Evolutionary conservation across 2,329 filamentous ascomycete species (phyloP).

Genomic region (Bipolaris victoriae): DNA sequence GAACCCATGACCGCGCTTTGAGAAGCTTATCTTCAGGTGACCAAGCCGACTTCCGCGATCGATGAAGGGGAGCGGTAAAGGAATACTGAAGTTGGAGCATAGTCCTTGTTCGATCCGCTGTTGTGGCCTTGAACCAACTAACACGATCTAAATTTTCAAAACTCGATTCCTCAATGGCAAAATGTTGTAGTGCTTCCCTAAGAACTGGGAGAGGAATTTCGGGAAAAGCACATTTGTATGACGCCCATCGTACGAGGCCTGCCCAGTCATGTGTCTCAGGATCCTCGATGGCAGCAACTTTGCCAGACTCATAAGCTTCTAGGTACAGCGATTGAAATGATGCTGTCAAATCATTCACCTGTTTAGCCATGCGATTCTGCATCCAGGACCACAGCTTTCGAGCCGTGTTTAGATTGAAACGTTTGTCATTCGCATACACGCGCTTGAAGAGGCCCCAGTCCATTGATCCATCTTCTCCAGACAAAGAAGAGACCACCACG

Average conservation of each 20-base stretch:
- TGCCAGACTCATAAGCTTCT: conserved; percentile 67
- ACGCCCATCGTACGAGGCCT: conserved; percentile 69
- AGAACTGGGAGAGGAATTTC: conserved; percentile 33
- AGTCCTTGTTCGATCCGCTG: conserved; percentile 32
- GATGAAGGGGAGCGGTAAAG: conserved; percentile 36
- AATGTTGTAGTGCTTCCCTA: conserved; percentile 29
- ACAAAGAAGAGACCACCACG: conserved; percentile 41
- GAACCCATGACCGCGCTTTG: conserved; percentile 54
- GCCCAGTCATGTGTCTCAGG: conserved; percentile 72
- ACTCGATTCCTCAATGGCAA: conserved; percentile 36
- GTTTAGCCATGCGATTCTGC: conserved; percentile 43
- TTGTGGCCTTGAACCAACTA: conserved; percentile 35
- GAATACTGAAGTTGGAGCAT: conserved; percentile 33
- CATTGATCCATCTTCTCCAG: conserved; percentile 43
- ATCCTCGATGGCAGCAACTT: conserved; percentile 66
- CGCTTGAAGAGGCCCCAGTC: conserved; percentile 54
- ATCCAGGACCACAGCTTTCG: conserved; percentile 50
- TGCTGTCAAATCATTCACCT: conserved; percentile 63
- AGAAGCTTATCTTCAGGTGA: conserved; percentile 19
- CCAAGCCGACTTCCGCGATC: neutral
- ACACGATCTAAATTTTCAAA: conserved; percentile 33
- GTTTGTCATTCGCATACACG: conserved; percentile 45
- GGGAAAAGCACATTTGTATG: conserved; percentile 51
- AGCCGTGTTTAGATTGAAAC: conserved; percentile 42
- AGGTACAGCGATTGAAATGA: conserved; percentile 72